These are phyloP conservation scores for Vitis amurensis DNA, from an alignment of 164 flowering plant species.

Conservation along the genomic window DNA sequence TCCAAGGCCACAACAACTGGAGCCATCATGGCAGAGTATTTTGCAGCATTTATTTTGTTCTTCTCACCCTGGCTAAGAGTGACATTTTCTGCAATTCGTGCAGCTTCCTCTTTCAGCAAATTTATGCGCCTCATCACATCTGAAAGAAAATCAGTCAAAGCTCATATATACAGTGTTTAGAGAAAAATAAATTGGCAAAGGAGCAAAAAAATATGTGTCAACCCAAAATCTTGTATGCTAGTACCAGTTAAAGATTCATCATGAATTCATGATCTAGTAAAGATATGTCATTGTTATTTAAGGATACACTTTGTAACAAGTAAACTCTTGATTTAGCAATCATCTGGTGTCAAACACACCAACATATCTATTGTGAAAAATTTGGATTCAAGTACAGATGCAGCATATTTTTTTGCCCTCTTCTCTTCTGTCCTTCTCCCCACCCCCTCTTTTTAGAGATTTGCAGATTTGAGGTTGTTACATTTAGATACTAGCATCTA, in stretches of 20 bases:
- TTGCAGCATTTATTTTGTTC: slow-evolving; percentile 89
- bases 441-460: too few species aligned
- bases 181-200: not conserved
- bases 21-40: slow-evolving; percentile 98
- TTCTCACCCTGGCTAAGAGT: slow-evolving; percentile 86
- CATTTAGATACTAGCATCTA: not conserved
- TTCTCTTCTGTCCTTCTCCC: too few species aligned
- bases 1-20: slow-evolving; percentile 93
- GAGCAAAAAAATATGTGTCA: not conserved
- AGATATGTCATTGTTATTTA: not conserved
- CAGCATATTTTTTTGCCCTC: not conserved
- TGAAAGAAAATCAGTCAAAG: slow-evolving; percentile 27
- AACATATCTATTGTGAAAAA: not conserved
- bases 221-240: too few species aligned
- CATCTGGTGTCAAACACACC: not conserved
- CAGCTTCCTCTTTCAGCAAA: slow-evolving; percentile 93
- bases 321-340: not conserved
- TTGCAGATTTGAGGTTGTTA: too few species aligned
- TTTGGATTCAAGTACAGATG: not conserved
- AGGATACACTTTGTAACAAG: not conserved
- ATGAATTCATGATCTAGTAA: not conserved
- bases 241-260: too few species aligned
- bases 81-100: slow-evolving; percentile 75
- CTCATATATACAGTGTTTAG: not conserved
- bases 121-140: slow-evolving; percentile 91